Evolutionary conservation across 108 stramenopile species (phyloP).

Genomic region (Cyclotella cryptica): DNA sequence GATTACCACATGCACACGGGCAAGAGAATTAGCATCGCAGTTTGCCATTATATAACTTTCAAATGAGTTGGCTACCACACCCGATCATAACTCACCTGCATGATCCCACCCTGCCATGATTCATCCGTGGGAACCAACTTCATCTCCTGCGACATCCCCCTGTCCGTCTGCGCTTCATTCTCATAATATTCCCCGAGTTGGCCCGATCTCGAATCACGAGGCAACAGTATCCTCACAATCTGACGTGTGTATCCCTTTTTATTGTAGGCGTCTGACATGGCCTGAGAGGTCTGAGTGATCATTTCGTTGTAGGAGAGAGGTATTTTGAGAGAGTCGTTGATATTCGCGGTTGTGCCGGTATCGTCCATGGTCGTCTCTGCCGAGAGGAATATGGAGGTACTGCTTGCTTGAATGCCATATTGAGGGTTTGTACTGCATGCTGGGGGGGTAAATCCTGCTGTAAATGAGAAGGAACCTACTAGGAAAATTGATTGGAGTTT

Average conservation of each 20-base stretch:
- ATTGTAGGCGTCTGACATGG: constrained; percentile 74
- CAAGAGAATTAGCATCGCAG: too few species aligned
- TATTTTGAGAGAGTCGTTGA: constrained; percentile 54
- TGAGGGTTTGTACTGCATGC: background rate
- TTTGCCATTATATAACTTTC: background rate
- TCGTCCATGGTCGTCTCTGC: constrained; percentile 21
- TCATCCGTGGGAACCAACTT: constrained; percentile 87
- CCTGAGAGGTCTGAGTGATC: constrained; percentile 66
- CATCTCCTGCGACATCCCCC: constrained; percentile 18
- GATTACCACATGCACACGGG: too few species aligned
- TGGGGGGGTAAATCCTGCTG: background rate
- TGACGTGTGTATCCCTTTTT: constrained; percentile 68
- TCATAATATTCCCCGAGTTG: constrained; percentile 74
- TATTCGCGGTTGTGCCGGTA: constrained; percentile 4
- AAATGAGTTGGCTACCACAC: background rate
- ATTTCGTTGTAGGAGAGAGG: constrained; percentile 82
- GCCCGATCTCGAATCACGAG: constrained; percentile 63
- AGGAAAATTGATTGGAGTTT: background rate
- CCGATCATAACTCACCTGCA: constrained; percentile 57
- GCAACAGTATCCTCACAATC: constrained; percentile 78
- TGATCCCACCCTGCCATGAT: constrained; percentile 92
- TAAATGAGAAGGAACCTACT: background rate
- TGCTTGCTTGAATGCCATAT: too few species aligned
- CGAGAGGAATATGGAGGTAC: constrained; percentile 6
- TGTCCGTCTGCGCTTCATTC: constrained; percentile 42